These are phyloP conservation scores for Epicoccum nigrum DNA, from an alignment of 2,329 filamentous ascomycete species.

Conservation along the genomic window DNA sequence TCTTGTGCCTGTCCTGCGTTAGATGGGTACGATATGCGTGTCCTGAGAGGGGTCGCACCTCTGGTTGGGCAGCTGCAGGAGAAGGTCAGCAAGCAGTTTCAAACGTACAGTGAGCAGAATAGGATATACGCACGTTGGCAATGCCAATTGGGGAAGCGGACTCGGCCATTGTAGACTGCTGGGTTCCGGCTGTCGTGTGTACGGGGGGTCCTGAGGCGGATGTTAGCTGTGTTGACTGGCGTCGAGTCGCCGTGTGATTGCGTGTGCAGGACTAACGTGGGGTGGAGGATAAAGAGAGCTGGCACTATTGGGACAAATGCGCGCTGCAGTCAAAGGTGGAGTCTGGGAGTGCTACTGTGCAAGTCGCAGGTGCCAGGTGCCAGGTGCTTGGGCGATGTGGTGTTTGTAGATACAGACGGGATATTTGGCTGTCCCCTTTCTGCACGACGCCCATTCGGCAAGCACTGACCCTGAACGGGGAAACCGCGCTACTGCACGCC, in stretches of 20 bases:
- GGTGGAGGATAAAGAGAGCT: background rate
- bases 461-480: conserved; percentile 46
- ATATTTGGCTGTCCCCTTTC: conserved; percentile 49
- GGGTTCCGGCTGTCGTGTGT: conserved; percentile 28
- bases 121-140: conserved; percentile 66
- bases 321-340: conserved; percentile 11
- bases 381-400: conserved; percentile 18
- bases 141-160: conserved; percentile 73
- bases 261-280: conserved; percentile 11
- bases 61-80: conserved; percentile 69
- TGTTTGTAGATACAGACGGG: conserved; percentile 40
- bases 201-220: conserved; percentile 24
- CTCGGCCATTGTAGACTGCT: conserved; percentile 62
- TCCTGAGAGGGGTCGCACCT: conserved; percentile 54
- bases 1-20: conserved; percentile 65
- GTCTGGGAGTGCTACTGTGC: too few species aligned
- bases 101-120: conserved; percentile 3
- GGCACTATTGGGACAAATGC: conserved; percentile 7
- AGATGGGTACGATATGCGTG: conserved; percentile 32
- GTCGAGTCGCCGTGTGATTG: background rate
- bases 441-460: conserved; percentile 47
- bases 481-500: conserved; percentile 40
- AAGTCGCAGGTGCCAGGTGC: too few species aligned
- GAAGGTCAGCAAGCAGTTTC: conserved; percentile 42
- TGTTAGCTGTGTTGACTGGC: conserved; percentile 24